These are phyloP conservation scores for Saxispiralis lemnorum DNA, from an alignment of 495 filamentous ascomycete species.

Conservation along the genomic window DNA sequence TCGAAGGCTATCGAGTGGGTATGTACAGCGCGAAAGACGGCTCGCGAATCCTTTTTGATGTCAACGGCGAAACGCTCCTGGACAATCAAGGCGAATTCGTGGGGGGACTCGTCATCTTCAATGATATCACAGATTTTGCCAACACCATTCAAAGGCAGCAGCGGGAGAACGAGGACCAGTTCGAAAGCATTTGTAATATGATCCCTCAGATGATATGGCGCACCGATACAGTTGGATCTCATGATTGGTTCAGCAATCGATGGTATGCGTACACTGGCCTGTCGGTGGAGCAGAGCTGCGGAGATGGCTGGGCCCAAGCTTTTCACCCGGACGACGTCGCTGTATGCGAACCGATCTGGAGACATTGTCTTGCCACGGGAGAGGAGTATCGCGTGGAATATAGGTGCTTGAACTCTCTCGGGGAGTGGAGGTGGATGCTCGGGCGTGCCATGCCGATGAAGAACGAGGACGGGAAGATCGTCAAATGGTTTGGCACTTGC, in stretches of 20 bases:
- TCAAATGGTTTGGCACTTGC: conserved; percentile 60
- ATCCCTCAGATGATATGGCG: conserved; percentile 60
- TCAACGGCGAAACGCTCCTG: conserved; percentile 39
- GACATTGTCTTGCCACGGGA: conserved; percentile 41
- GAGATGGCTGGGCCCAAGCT: conserved; percentile 25
- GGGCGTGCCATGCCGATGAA: conserved; percentile 44
- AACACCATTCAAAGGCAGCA: conserved; percentile 42
- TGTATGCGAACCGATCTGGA: conserved; percentile 33
- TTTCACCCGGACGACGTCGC: conserved; percentile 43
- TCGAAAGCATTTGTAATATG: conserved; percentile 49
- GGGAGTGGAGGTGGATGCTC: conserved; percentile 57
- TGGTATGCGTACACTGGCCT: conserved; percentile 61
- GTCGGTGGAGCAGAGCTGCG: conserved; percentile 33
- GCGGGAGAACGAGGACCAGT: conserved; percentile 44
- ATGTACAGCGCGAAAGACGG: conserved; percentile 33
- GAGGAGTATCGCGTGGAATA: conserved; percentile 50
- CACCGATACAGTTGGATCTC: conserved; percentile 35
- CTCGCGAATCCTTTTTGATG: conserved; percentile 34
- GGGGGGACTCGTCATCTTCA: conserved; percentile 43
- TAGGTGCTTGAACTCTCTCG: conserved; percentile 41
- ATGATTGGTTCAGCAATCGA: conserved; percentile 49
- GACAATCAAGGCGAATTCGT: conserved; percentile 46
- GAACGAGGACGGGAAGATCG: conserved; percentile 41
- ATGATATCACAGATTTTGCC: conserved; percentile 46
- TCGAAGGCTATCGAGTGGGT: conserved; percentile 39